phyloP scores from a whole-genome alignment of 1,139 yeast genomes.

The Dujonia santamariae region DNA sequence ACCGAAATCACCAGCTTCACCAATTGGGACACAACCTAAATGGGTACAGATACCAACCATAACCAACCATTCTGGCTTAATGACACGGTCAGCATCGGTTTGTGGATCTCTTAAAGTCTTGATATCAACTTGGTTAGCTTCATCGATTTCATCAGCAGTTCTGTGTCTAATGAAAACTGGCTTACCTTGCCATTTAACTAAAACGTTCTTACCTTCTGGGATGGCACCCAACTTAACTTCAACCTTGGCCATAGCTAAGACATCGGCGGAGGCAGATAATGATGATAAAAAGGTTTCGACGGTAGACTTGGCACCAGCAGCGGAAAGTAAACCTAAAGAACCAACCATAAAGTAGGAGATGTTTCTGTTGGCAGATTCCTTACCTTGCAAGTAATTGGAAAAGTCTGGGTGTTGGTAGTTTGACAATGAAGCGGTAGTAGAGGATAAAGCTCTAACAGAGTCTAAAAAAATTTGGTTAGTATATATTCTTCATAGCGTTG shows the following conservation, averaged over 20 bases:
- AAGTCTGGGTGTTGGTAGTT: constrained; percentile 94
- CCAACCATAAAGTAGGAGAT: constrained; percentile 98
- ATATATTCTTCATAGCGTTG: no score
- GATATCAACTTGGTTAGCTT: constrained; percentile 83
- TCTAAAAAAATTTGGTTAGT: constrained; percentile 16
- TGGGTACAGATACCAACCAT: constrained; percentile 99
- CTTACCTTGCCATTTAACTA: constrained; percentile 99
- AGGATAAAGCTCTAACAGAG: constrained; percentile 37
- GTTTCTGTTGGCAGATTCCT: constrained; percentile 71
- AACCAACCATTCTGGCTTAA: constrained; percentile 97
- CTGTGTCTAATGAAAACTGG: constrained; percentile 99
- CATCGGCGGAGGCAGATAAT: constrained; percentile 98
- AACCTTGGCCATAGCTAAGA: constrained; percentile 98
- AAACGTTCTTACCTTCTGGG: constrained; percentile 97
- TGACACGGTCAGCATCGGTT: constrained; percentile 87
- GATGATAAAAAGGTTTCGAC: constrained; percentile 93
- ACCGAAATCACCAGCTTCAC: constrained; percentile 99
- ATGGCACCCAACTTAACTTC: constrained; percentile 93
- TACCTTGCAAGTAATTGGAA: constrained; percentile 75
- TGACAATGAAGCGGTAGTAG: constrained; percentile 53
- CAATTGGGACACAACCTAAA: constrained; percentile 99
- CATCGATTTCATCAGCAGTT: constrained; percentile 88
- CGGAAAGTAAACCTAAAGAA: constrained; percentile 86
- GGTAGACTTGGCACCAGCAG: constrained; percentile 97
- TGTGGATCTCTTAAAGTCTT: constrained; percentile 88